Base-by-base conservation (phyloP, 192 early-diverging fungal species). In the Coemansia sp. region DNA sequence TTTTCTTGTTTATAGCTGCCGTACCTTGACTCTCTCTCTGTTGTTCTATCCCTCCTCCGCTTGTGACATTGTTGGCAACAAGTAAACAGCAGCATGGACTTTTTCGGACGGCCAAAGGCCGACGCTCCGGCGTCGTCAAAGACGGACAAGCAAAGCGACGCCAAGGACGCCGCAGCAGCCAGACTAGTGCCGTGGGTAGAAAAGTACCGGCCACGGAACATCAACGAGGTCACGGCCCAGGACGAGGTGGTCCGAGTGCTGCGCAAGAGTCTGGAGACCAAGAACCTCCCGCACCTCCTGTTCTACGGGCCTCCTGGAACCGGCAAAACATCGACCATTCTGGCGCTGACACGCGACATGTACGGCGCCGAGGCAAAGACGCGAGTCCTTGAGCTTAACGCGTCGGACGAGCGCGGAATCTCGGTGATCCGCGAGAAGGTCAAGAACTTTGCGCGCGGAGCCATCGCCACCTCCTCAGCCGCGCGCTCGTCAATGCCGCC, bases 261-360 rank as follows among this genome's bases (percentile, higher is more conserved):
- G 44, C 88, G 87, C 69, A 92, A 89, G 60, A 88, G 93, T 7
- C 74, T 98, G n/a, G 86, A 90, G 65, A 93, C 95, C 5, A 86
- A 94, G 59, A 96, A 98, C 77, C 85, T 99, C 38, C 97, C 97
- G 13, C 97, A 99, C 73, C 84, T 98, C 25, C 79, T 99, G 38
- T 98, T 99, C 75, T 98, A 97, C 80, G 97, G 97, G n/a, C 95
- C 95, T 45, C 93, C 97, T 43, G 97, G 97, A 38, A 99, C 95
- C 0, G 97, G 97, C 72, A 99, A 99, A 76, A 99, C 97, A 5
- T 94, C 92, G 1, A 95, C 96, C 0, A 95, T 97, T 53, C 77
- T 99, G 20, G 97, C 97, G 0, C 82, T 97, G 45, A 88, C 94
- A 19, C 82, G 90, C 45, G 46, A 71, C 54, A 72, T 65, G 64